Percentiles rank a stretch among this genome's conserved stretches.
phyloP scores from a whole-genome alignment of 371 early-diverging fungal genomes.

The Dentiscutata heterogama region DNA sequence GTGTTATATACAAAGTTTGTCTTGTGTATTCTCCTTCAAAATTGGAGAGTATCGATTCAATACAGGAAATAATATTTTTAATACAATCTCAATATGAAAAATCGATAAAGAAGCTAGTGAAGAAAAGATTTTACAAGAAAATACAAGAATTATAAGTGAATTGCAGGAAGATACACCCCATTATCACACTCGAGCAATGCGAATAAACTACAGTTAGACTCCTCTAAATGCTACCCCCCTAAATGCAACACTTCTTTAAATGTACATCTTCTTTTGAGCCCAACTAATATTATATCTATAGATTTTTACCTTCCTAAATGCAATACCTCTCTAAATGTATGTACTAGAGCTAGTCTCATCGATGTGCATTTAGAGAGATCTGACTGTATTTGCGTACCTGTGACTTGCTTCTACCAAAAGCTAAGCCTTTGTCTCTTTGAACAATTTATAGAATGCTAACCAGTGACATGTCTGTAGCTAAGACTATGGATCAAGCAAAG shows the following conservation, averaged over 20 bases:
- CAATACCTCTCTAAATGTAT: too few species aligned
- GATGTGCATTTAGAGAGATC: too few species aligned
- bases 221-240: too few species aligned
- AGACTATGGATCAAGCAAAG: not conserved
- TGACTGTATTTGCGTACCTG: not conserved
- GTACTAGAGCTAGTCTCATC: too few species aligned
- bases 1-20: constrained; percentile 8
- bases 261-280: too few species aligned
- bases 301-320: too few species aligned
- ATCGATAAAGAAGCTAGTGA: constrained; percentile 6
- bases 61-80: not conserved
- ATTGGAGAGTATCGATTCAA: constrained; percentile 12
- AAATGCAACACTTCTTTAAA: too few species aligned
- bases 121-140: not conserved
- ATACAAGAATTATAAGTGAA: not conserved
- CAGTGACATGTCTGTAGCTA: not conserved
- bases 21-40: not conserved
- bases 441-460: not conserved
- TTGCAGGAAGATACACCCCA: not conserved
- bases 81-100: constrained; percentile 14
- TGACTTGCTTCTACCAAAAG: not conserved
- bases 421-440: not conserved
- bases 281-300: too few species aligned
- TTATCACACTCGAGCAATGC: constrained; percentile 9
- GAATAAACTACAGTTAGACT: too few species aligned